phyloP scores from a whole-genome alignment of 1,139 yeast species.

The Saccharomyces hybrid region DNA sequence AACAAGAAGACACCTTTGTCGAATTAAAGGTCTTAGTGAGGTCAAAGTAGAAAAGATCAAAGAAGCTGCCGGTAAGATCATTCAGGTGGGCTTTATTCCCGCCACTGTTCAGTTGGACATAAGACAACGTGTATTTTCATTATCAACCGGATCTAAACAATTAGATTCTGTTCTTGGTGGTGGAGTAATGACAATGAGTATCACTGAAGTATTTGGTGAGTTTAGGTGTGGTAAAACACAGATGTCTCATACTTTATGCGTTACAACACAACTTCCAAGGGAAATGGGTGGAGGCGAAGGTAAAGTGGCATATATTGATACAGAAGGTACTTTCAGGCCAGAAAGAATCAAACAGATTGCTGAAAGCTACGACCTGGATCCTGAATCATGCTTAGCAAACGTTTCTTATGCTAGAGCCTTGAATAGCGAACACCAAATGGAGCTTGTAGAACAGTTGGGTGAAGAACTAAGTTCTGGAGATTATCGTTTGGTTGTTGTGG shows the following conservation, averaged over 20 bases:
- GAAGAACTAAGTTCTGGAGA: constrained; percentile 44
- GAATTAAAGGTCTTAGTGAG: constrained; percentile 50
- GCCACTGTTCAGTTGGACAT: constrained; percentile 46
- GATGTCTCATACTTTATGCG: constrained; percentile 52
- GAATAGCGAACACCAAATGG: constrained; percentile 56
- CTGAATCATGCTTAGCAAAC: constrained; percentile 45
- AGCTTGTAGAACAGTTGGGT: constrained; percentile 47
- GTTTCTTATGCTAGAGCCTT: constrained; percentile 52
- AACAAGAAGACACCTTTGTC: constrained; percentile 45
- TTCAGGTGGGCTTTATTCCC: constrained; percentile 46
- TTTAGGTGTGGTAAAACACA: constrained; percentile 58
- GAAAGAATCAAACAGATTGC: constrained; percentile 51
- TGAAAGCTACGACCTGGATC: constrained; percentile 46
- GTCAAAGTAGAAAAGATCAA: constrained; percentile 55
- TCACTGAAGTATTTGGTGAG: constrained; percentile 58
- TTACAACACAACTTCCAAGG: constrained; percentile 49
- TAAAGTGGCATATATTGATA: constrained; percentile 52
- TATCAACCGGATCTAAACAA: constrained; percentile 50
- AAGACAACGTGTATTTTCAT: constrained; percentile 39
- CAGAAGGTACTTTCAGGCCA: constrained; percentile 55
- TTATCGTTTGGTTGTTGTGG: constrained; percentile 42
- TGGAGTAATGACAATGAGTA: constrained; percentile 53
- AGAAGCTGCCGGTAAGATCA: constrained; percentile 50
- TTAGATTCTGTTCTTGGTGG: constrained; percentile 51
- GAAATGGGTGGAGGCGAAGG: constrained; percentile 57